Conservation (phyloP, 2,329 filamentous ascomycete genomes). For the Canariomyces notabilis region DNA sequence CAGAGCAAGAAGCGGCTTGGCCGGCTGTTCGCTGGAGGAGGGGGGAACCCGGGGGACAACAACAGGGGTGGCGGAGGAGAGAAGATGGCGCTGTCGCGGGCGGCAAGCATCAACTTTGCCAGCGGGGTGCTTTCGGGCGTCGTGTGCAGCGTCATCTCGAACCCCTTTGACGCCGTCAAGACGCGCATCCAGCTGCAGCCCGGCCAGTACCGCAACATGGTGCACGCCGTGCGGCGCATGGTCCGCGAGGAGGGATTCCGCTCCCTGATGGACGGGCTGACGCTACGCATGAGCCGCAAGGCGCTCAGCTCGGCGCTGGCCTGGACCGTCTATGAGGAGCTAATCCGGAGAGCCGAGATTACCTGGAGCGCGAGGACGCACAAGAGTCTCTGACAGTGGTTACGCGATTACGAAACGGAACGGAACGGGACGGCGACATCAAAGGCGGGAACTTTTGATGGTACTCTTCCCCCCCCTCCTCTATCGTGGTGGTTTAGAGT, state of each 20-base stretch:
- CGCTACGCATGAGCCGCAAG: conserved; percentile 82
- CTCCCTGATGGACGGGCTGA: conserved; percentile 80
- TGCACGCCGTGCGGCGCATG: conserved; percentile 73
- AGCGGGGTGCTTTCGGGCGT: conserved; percentile 78
- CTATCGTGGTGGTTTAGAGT: background rate
- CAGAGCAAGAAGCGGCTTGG: conserved; percentile 64
- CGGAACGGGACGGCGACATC: background rate
- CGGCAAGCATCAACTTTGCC: conserved; percentile 74
- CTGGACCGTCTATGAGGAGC: conserved; percentile 95
- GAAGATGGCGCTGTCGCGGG: conserved; percentile 38
- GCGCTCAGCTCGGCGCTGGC: conserved; percentile 90
- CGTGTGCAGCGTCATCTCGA: conserved; percentile 81
- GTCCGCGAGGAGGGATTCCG: conserved; percentile 72
- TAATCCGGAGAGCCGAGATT: conserved; percentile 64
- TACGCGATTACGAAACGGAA: background rate
- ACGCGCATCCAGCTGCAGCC: conserved; percentile 91
- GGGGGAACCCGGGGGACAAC: background rate
- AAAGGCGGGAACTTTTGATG: background rate
- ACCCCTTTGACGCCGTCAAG: conserved; percentile 96
- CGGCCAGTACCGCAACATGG: conserved; percentile 72
- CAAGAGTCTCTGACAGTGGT: background rate
- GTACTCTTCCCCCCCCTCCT: background rate
- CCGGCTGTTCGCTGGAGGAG: conserved; percentile 18
- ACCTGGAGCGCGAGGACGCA: conserved; percentile 11
- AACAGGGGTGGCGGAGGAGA: background rate